Evolutionary conservation across 129 eudicot genomes (phyloP), one percentile per base, ranked within the genome.

Genomic region (Lactuca saligna): DNA sequence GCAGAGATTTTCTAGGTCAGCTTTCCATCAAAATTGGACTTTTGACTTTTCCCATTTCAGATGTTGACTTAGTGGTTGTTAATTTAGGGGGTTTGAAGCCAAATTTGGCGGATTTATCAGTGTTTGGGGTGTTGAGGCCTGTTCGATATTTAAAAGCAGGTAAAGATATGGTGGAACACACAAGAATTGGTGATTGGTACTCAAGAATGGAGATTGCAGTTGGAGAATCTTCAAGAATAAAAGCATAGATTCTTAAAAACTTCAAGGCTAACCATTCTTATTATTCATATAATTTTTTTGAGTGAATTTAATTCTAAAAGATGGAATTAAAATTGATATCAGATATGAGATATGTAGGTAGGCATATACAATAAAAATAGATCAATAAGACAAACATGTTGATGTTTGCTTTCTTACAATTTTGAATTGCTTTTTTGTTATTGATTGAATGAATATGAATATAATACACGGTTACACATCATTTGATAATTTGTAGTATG

Each of bases 1-100:
- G 80, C 57, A 79, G 84, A 54, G 87, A 79, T 20, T 83, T 79
- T 59, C 79, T 83, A 66, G 87, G 87, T 82, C 54, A 59, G 83
- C 57, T 74, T 46, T 46, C 51, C 12, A 46, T 46, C n/a, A 46
- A 46, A 10, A 3, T 46, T 0, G 3, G 38, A 35, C 29, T 25
- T 25, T 25, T 1, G 29, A 25, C 29, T 25, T 25, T 25, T 25
- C 29, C 29, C 29, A 25, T 35, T 35, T 46, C 5, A 12, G 51
- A 46, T 11, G 12, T 41, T 62, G 16, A 69, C 53, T 11, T 38
- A 20, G 11, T 51, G 69, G 5, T 58, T 72, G 17, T 65, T 57
- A 25, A 25, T 9, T 57, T 48, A 78, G 82, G 83, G 48, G 83
- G 83, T 6, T 72, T 65, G 34, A 79, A 79, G 75, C 83, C 83